Evolutionary conservation across 768 basidiomycete genomes (phyloP), one percentile per base, ranked within the genome.

Genomic region (Candolleomyces aberdarensis): DNA sequence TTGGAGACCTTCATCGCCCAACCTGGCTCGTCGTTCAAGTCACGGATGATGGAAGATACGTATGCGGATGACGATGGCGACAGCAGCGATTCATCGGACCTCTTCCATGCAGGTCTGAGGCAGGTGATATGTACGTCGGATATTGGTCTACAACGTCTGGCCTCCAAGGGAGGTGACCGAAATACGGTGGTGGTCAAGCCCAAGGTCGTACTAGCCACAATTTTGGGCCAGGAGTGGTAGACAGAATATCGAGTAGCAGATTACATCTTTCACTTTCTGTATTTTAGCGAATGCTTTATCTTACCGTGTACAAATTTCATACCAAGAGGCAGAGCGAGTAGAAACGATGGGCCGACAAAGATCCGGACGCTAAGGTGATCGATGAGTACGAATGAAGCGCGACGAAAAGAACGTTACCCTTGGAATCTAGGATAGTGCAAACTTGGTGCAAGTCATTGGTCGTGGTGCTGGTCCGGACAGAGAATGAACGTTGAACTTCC

Each of bases 81-180:
- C 41, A 7, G 55, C 61, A 53, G 32, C 56, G 56, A 65, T 62
- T 26, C 63, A 41, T 32, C 63, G 58, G 32, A 66, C 26, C 36
- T 46, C 9, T 41, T 19, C 43, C 54, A 61, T 29, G 56, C 57
- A 1, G 55, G 48, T 11, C 39, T 54, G 11, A 60, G 74, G 47
- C 58, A 66, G 26, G 71, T 75, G 17, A 61, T 76, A 17, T 74
- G 73, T 49, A 74, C 72, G 13, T 66, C 72, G 22, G 74, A 70
- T 11, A 55, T 77, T 29, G 76, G 76, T 39, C 62, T 77, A 54
- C 65, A 61, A 47, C 58, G 53, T 14, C 58, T 50, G 7, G 51
- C 59, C 29, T 36, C 19, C 13, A 10, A 47, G 47, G 57, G 22
- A 15, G 53, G 49, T 6, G 47, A 19, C 10, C 48, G 13, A 29